phyloP scores from a whole-genome alignment of 148 eudicot genomes.

The Polygonum aviculare region DNA sequence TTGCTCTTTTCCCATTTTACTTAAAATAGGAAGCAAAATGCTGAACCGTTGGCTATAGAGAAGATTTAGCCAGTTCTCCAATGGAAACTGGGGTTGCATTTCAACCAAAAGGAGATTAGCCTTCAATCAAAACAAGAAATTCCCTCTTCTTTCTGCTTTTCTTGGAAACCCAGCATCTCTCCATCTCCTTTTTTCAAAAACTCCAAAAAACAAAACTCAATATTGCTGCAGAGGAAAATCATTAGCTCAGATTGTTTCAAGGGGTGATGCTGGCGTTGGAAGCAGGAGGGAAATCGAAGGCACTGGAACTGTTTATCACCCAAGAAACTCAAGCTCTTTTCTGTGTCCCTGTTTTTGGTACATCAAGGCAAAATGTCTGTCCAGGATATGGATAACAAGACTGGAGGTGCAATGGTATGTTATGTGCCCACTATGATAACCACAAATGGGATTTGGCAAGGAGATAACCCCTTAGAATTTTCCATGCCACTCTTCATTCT shows the following conservation, averaged over 20 bases:
- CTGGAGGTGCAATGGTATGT: slow-evolving; percentile 29
- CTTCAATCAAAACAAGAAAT: neutral
- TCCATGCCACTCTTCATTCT: slow-evolving; percentile 64
- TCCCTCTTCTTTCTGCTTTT: neutral
- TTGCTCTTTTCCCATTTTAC: neutral
- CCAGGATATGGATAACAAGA: slow-evolving; percentile 5
- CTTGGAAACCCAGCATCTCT: neutral
- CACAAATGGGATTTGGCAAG: slow-evolving; percentile 76
- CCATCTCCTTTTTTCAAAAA: neutral
- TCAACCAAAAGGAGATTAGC: neutral
- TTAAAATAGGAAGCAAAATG: slow-evolving; percentile 6
- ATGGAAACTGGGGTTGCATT: neutral
- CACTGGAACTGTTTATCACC: neutral
- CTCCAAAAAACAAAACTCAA: neutral
- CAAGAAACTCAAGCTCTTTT: slow-evolving; percentile 4
- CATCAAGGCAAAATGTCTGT: neutral
- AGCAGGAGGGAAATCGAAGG: neutral
- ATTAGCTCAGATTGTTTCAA: neutral
- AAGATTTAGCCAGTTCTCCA: slow-evolving; percentile 7
- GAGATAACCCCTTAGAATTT: slow-evolving; percentile 60
- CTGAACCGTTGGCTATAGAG: slow-evolving; percentile 9
- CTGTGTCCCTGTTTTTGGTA: neutral
- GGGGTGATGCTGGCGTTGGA: neutral
- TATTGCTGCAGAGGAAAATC: neutral
- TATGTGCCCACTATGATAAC: slow-evolving; percentile 65